Base-by-base conservation (phyloP, 2,329 filamentous ascomycete species). In the Eutypa lata region DNA sequence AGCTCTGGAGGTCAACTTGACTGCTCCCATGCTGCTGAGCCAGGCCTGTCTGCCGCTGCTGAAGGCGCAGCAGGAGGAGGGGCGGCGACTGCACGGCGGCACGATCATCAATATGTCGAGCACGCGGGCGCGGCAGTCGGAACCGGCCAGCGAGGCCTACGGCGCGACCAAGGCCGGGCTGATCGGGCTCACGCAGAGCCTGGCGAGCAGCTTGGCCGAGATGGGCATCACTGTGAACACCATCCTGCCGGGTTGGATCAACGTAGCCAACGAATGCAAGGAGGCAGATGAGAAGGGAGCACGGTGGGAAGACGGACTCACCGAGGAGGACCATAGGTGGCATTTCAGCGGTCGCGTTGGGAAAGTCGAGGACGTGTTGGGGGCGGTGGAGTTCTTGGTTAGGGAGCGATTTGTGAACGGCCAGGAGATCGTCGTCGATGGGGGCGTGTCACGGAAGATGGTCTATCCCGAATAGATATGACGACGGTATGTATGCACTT, bases 161-260 rank as follows among this genome's bases (percentile, higher is more conserved):
- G 73, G 75, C 2, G 67, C 77, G 0, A 76, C 73, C 0, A 80
- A 81, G 63, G 77, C 77, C 2, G 77, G 77, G 1, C 61, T 81
- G 22, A 61, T 80, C 8, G 78, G 78, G 0, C 59, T 81, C 26
- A 75, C 74, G 48, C 77, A 79, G 57, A 72, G 72, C 10, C 72
- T 80, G 73, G 72, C 75, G 11, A 70, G 77, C 7, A 75, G 72
- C 38, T 63, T 80, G 14, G 67, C 72, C 47, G 61, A 66, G 3
- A 69, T 73, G 44, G 69, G 71, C 11, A 71, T 81, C 24, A 67
- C 75, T 4, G 74, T 77, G 24, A 80, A 79, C 55, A 71, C 76
- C 0, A 74, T 81, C 16, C 59, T 79, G 33, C 77, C 76, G 0
- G 77, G 78, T 0, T 81, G 78, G 78, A 77, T 81, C 46, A 71